A percentile compares a stretch with the other conserved stretches of the same genome.
phyloP scores from a whole-genome alignment of 768 basidiomycete species.

The Agrocybe praecox region DNA sequence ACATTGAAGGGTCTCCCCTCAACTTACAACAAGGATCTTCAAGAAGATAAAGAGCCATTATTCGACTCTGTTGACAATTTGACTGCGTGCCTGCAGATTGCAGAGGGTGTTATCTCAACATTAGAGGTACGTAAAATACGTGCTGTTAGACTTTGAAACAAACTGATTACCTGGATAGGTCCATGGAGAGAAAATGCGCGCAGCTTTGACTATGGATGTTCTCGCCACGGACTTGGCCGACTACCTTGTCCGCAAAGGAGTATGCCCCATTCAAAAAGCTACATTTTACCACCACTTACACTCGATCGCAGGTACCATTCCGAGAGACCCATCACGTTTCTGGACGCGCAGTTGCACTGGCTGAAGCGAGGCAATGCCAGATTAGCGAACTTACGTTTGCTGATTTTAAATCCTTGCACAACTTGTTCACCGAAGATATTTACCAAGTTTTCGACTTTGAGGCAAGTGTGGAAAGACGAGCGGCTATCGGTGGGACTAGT shows the following conservation, averaged over 20 bases:
- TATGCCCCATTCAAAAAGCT: slow-evolving; percentile 40
- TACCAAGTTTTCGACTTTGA: slow-evolving; percentile 92
- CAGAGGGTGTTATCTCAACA: slow-evolving; percentile 93
- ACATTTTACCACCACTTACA: neutral
- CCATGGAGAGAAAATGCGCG: slow-evolving; percentile 86
- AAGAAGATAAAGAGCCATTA: slow-evolving; percentile 97
- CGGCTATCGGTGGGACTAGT: slow-evolving; percentile 92
- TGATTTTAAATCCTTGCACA: slow-evolving; percentile 77
- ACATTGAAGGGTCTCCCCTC: slow-evolving; percentile 96
- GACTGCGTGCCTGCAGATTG: slow-evolving; percentile 85
- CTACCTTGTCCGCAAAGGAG: slow-evolving; percentile 98
- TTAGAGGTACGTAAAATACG: slow-evolving; percentile 61
- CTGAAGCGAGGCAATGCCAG: slow-evolving; percentile 80
- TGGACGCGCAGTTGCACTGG: slow-evolving; percentile 93
- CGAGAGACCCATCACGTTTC: slow-evolving; percentile 99
- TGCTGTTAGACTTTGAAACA: neutral
- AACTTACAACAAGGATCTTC: slow-evolving; percentile 99
- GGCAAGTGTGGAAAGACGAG: slow-evolving; percentile 88
- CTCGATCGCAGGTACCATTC: slow-evolving; percentile 79
- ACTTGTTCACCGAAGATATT: slow-evolving; percentile 83
- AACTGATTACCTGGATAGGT: slow-evolving; percentile 53
- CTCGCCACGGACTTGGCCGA: slow-evolving; percentile 99
- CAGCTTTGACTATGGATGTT: slow-evolving; percentile 94
- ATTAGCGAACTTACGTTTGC: slow-evolving; percentile 78
- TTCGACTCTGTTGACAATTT: slow-evolving; percentile 93